Percentiles rank a stretch among this genome's conserved stretches.
Conservation (phyloP, 441 rosid species). For the Gossypium trilobum region DNA sequence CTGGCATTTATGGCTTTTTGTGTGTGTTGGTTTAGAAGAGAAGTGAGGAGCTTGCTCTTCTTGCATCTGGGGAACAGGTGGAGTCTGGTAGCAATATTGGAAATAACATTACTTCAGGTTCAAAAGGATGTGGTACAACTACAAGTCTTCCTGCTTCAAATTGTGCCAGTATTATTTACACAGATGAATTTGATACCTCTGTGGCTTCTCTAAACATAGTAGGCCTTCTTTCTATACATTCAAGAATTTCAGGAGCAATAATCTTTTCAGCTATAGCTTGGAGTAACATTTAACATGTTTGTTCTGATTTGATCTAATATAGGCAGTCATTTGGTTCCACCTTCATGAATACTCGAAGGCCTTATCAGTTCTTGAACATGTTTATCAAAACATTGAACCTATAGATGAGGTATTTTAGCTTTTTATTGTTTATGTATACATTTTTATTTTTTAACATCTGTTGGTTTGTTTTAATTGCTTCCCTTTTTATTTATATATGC, state of each 20-base stretch:
- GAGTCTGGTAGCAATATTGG: slow-evolving; percentile 43
- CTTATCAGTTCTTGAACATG: slow-evolving; percentile 63
- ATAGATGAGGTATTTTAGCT: slow-evolving; percentile 65
- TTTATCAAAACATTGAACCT: slow-evolving; percentile 70
- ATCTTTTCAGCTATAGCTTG: background rate
- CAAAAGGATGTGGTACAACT: slow-evolving; percentile 44
- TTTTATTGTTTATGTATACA: background rate
- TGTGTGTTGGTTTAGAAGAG: slow-evolving; percentile 37
- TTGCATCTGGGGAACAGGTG: slow-evolving; percentile 50
- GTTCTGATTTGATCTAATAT: slow-evolving; percentile 19
- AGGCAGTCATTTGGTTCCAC: slow-evolving; percentile 94
- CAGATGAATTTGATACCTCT: slow-evolving; percentile 66
- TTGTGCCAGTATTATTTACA: slow-evolving; percentile 34
- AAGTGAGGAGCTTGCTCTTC: slow-evolving; percentile 57
- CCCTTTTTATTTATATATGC: slow-evolving; percentile 29
- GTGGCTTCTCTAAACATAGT: slow-evolving; percentile 71
- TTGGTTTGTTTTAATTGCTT: slow-evolving; percentile 16
- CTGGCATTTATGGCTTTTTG: background rate
- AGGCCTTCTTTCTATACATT: slow-evolving; percentile 24
- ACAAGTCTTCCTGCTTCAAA: slow-evolving; percentile 30
- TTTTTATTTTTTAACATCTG: slow-evolving; percentile 8
- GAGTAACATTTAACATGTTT: slow-evolving; percentile 16
- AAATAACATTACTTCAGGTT: slow-evolving; percentile 32
- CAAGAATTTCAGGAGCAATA: slow-evolving; percentile 8
- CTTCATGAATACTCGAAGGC: slow-evolving; percentile 77